These are phyloP conservation scores for Coemansia sp. DNA, from an alignment of 192 early-diverging fungal species.

Conservation along the genomic window DNA sequence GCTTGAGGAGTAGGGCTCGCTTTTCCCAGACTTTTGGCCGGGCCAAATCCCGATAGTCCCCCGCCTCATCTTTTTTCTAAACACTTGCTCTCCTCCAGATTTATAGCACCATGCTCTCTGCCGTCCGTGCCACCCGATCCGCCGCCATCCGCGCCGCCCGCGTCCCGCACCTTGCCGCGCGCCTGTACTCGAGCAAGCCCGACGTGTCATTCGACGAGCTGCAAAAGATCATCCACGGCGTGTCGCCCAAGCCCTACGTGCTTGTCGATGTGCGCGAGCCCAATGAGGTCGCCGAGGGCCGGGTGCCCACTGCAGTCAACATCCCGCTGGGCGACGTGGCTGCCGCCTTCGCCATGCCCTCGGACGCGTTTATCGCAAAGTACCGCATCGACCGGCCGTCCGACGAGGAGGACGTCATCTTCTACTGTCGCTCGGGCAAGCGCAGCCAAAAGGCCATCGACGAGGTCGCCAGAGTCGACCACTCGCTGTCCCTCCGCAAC, in stretches of 20 bases:
- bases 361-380: slow-evolving; percentile 42
- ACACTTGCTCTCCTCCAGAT: neutral
- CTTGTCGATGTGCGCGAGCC: slow-evolving; percentile 70
- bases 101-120: neutral
- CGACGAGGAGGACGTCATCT: slow-evolving; percentile 53
- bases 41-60: too few relatives aligned
- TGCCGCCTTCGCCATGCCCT: slow-evolving; percentile 41
- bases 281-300: slow-evolving; percentile 57
- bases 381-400: slow-evolving; percentile 62
- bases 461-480: slow-evolving; percentile 52
- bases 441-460: slow-evolving; percentile 64
- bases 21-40: too few relatives aligned
- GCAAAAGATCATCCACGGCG: slow-evolving; percentile 41
- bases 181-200: slow-evolving; percentile 35
- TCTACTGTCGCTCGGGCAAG: slow-evolving; percentile 66
- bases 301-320: slow-evolving; percentile 63
- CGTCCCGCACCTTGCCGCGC: slow-evolving; percentile 1
- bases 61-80: too few relatives aligned
- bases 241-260: slow-evolving; percentile 27
- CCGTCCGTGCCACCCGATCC: neutral
- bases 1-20: neutral
- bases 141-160: neutral
- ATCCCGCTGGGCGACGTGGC: slow-evolving; percentile 62
- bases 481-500: slow-evolving; percentile 37
- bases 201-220: slow-evolving; percentile 49